Conservation (phyloP, 192 early-diverging fungal genomes). For the Coemansia pectinata region DNA sequence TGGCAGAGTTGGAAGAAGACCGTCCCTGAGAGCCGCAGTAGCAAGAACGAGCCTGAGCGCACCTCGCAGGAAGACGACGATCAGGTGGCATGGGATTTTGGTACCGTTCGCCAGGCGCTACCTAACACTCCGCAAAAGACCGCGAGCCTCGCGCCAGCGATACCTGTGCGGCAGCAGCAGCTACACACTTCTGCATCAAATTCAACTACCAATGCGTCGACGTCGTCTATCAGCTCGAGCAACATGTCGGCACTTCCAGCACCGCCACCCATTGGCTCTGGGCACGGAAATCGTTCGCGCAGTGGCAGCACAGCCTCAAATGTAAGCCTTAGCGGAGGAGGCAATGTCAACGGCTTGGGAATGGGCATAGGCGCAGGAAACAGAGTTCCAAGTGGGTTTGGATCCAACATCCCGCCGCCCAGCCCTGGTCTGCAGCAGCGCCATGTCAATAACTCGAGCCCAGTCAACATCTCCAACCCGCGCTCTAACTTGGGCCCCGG, state of each 20-base stretch:
- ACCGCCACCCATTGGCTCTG: conserved; percentile 48
- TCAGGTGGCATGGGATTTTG: conserved; percentile 56
- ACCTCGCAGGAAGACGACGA: conserved; percentile 22
- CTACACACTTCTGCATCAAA: conserved; percentile 19
- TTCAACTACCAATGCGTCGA: conserved; percentile 4
- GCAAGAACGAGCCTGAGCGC: conserved; percentile 25
- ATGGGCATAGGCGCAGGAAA: conserved; percentile 13
- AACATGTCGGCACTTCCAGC: conserved; percentile 49
- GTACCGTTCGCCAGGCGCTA: conserved; percentile 41
- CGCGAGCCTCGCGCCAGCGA: not conserved
- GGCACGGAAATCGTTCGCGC: conserved; percentile 45
- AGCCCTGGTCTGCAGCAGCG: conserved; percentile 50
- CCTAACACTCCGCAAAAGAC: conserved; percentile 38
- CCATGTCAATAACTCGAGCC: conserved; percentile 43
- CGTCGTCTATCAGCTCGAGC: conserved; percentile 18
- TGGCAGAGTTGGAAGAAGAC: conserved; percentile 78
- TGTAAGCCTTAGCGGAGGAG: conserved; percentile 29
- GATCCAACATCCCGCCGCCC: conserved; percentile 47
- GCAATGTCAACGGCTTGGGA: conserved; percentile 15
- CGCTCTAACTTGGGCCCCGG: conserved; percentile 38
- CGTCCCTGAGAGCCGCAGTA: conserved; percentile 47
- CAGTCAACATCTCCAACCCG: conserved; percentile 24
- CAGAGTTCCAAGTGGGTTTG: conserved; percentile 35
- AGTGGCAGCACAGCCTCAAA: conserved; percentile 56
- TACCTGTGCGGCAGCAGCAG: conserved; percentile 12